Conservation (phyloP, 441 rosid species). For the Croton setiger region DNA sequence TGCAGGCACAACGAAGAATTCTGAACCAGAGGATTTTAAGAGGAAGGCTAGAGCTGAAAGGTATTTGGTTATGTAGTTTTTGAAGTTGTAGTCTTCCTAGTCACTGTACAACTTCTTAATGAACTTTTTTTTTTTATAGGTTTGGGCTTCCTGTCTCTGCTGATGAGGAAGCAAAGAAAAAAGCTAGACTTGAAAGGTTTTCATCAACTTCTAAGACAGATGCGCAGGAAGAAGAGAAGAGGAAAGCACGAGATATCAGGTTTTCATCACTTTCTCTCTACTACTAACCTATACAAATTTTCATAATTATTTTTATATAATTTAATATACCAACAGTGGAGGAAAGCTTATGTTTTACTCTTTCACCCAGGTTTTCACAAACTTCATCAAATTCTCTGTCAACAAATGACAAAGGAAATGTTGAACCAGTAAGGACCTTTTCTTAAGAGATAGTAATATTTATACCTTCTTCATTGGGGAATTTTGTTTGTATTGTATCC, state of each 20-base stretch:
- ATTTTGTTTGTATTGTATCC: neutral
- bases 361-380: conserved; percentile 58
- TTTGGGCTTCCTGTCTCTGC: conserved; percentile 60
- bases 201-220: conserved; percentile 41
- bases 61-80: conserved; percentile 29
- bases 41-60: conserved; percentile 95
- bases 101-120: conserved; percentile 4
- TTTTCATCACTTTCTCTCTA: conserved; percentile 16
- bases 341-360: conserved; percentile 2
- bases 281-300: too few species aligned
- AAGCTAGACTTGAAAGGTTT: conserved; percentile 81
- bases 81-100: neutral
- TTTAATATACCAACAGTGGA: conserved; percentile 5
- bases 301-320: neutral
- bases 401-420: conserved; percentile 44
- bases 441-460: conserved; percentile 5
- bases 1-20: conserved; percentile 33
- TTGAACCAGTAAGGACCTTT: conserved; percentile 41
- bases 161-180: conserved; percentile 77
- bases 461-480: conserved; percentile 9
- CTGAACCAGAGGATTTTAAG: conserved; percentile 58
- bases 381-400: conserved; percentile 43
- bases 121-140: conserved; percentile 31
- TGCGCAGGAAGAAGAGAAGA: conserved; percentile 68
- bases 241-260: conserved; percentile 82